Conservation (phyloP, 768 basidiomycete species). For the Mycena chlorophos region DNA sequence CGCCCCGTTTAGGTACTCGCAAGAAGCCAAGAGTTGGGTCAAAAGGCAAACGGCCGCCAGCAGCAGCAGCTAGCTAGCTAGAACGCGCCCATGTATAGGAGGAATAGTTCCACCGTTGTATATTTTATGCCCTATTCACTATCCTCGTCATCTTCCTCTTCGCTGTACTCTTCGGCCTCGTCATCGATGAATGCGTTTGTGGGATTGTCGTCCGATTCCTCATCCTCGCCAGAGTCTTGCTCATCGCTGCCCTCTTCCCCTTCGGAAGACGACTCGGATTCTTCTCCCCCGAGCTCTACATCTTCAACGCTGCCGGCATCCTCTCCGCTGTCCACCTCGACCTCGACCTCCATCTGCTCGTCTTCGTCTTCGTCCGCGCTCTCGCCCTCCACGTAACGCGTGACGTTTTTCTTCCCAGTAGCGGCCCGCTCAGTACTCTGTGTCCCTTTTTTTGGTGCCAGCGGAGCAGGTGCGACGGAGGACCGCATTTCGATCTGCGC, state of each 20-base stretch:
- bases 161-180: constrained; percentile 45
- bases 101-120: constrained; percentile 10
- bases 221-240: constrained; percentile 42
- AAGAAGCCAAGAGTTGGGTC: constrained; percentile 13
- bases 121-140: constrained; percentile 44
- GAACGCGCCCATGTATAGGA: constrained; percentile 11
- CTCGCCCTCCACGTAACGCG: constrained; percentile 78
- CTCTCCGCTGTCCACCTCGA: constrained; percentile 61
- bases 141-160: constrained; percentile 32
- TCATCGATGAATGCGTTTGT: constrained; percentile 61
- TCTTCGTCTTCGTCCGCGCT: constrained; percentile 67
- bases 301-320: constrained; percentile 80
- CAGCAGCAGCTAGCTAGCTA: constrained; percentile 14
- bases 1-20: constrained; percentile 7
- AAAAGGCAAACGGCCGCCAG: constrained; percentile 9
- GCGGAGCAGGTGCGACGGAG: constrained; percentile 61
- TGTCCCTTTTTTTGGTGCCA: constrained; percentile 44
- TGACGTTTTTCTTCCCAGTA: constrained; percentile 39
- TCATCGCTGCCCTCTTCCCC: constrained; percentile 51
- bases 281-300: constrained; percentile 63
- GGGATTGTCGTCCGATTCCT: constrained; percentile 42
- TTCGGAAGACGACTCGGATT: constrained; percentile 55
- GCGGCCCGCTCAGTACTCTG: constrained; percentile 31
- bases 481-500: constrained; percentile 91
- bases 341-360: constrained; percentile 55